Conservation (phyloP, 148 eudicot genomes). For the Rhododendron griersonianum region DNA sequence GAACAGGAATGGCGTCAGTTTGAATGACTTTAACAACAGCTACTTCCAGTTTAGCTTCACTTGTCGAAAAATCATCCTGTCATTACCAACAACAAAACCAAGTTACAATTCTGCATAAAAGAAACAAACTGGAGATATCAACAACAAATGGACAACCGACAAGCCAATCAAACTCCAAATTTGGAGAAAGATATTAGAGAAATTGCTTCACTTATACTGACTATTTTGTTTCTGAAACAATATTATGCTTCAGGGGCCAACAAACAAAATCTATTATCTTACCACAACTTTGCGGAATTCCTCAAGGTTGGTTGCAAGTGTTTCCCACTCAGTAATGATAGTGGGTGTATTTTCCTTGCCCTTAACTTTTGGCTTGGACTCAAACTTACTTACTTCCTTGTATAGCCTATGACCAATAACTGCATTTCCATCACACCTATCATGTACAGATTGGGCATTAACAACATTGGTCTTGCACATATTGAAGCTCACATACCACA, state of each 20-base stretch:
- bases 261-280: constrained; percentile 15
- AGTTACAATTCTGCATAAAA: background rate
- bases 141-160: background rate
- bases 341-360: constrained; percentile 26
- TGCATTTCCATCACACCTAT: constrained; percentile 80
- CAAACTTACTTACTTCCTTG: constrained; percentile 51
- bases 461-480: background rate
- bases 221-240: background rate
- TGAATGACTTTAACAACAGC: constrained; percentile 51
- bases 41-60: constrained; percentile 50
- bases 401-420: constrained; percentile 72
- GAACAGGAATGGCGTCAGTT: constrained; percentile 69
- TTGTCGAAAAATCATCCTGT: constrained; percentile 65
- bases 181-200: background rate
- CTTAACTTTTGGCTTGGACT: constrained; percentile 29
- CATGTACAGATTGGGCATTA: constrained; percentile 13
- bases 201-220: background rate
- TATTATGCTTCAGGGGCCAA: background rate
- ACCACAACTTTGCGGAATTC: constrained; percentile 76
- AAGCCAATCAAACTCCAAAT: background rate
- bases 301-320: constrained; percentile 86
- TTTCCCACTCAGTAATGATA: constrained; percentile 55
- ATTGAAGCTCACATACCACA: background rate
- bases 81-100: constrained; percentile 13
- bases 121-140: background rate